phyloP scores from a whole-genome alignment of 768 basidiomycete species.

The Kwoniella sp. region DNA sequence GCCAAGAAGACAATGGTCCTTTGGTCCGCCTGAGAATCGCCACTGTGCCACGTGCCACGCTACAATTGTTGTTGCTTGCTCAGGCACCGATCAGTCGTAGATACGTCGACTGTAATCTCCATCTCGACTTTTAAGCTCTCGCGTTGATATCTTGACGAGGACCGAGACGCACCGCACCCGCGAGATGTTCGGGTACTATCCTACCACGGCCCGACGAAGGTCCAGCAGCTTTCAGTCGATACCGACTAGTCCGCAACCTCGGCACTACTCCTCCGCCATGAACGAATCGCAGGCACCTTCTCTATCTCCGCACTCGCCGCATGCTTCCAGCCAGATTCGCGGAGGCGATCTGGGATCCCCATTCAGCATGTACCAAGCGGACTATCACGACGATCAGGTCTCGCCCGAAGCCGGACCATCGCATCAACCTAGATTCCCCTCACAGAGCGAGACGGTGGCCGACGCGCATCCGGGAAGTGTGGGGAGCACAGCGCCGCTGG shows the following conservation, averaged over 20 bases:
- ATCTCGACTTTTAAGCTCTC: no score
- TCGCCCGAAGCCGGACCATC: background rate
- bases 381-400: no score
- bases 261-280: background rate
- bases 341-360: slow-evolving; percentile 8
- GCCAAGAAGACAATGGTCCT: no score
- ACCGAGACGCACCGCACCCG: no score
- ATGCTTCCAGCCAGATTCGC: no score
- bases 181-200: slow-evolving; percentile 8
- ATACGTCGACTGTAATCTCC: no score
- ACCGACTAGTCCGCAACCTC: slow-evolving; percentile 5
- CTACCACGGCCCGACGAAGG: slow-evolving; percentile 4
- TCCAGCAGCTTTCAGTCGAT: background rate
- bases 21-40: no score
- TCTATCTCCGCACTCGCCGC: background rate
- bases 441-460: background rate
- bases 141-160: no score
- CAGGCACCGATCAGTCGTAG: no score
- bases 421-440: slow-evolving; percentile 1
- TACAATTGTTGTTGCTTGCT: no score
- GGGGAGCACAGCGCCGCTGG: slow-evolving; percentile 2
- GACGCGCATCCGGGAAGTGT: background rate
- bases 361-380: slow-evolving; percentile 5
- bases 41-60: no score
- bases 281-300: slow-evolving; percentile 1